These are phyloP conservation scores for Seiridium unicorne DNA, from an alignment of 2,329 filamentous ascomycete species.

Conservation along the genomic window DNA sequence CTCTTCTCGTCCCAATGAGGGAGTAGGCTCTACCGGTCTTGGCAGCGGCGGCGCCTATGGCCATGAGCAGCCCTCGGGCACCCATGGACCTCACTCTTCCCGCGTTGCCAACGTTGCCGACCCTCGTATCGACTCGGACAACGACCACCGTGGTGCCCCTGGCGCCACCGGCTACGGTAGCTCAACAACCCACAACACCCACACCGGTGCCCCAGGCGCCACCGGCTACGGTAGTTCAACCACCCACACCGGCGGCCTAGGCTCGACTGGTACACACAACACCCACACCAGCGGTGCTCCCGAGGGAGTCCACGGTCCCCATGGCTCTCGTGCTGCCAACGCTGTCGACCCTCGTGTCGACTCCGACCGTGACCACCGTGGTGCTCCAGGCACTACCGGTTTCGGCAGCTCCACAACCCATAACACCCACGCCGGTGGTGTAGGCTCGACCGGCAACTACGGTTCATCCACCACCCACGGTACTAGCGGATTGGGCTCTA, in stretches of 20 bases:
- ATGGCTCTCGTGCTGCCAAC: slow-evolving; percentile 51
- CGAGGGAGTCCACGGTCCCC: slow-evolving; percentile 18
- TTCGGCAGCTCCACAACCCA: slow-evolving; percentile 25
- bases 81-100: slow-evolving; percentile 28
- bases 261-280: not conserved
- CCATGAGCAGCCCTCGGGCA: slow-evolving; percentile 9
- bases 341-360: slow-evolving; percentile 56
- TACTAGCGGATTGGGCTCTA: slow-evolving; percentile 15
- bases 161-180: slow-evolving; percentile 31
- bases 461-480: no score
- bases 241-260: slow-evolving; percentile 18
- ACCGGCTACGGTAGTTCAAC: slow-evolving; percentile 33
- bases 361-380: slow-evolving; percentile 43
- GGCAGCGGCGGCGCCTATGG: slow-evolving; percentile 17
- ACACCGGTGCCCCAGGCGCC: slow-evolving; percentile 24
- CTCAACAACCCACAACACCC: slow-evolving; percentile 20
- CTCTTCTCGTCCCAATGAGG: not conserved
- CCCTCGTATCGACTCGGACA: slow-evolving; percentile 31
- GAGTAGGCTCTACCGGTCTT: not conserved
- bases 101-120: slow-evolving; percentile 27
- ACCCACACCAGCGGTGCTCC: not conserved
- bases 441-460: no score
- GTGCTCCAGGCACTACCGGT: slow-evolving; percentile 25
- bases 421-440: slow-evolving; percentile 26
- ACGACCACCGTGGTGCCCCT: slow-evolving; percentile 27